Percentiles rank a stretch among this genome's conserved stretches.
These are phyloP conservation scores for Paramecium octaurelia DNA, from an alignment of 73 alveolate species.

Conservation along the genomic window DNA sequence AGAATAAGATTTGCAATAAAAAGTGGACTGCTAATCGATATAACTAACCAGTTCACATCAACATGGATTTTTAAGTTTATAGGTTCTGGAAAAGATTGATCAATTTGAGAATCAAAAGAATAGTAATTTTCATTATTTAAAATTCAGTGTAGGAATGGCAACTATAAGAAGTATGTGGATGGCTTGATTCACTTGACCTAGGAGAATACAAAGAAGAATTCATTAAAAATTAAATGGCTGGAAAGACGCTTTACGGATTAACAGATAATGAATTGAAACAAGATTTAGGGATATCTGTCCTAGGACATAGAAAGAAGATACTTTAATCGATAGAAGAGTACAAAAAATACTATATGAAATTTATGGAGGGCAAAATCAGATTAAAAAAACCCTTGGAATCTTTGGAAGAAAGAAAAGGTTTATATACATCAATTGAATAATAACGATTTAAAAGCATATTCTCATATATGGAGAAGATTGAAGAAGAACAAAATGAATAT, in stretches of 20 bases:
- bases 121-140: neutral
- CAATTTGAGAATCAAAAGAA: neutral
- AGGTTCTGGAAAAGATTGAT: slow-evolving; percentile 17
- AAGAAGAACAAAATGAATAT: neutral
- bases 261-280: slow-evolving; percentile 36
- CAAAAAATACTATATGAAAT: slow-evolving; percentile 39
- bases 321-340: neutral
- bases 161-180: neutral
- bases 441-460: slow-evolving; percentile 7
- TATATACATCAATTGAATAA: neutral
- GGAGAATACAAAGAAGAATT: neutral
- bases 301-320: slow-evolving; percentile 48
- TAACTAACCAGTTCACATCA: neutral
- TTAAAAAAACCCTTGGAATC: neutral
- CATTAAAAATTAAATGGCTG: slow-evolving; percentile 14
- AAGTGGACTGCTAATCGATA: neutral
- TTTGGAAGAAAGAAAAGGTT: slow-evolving; percentile 28
- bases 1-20: neutral
- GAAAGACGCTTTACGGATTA: neutral
- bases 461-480: slow-evolving; percentile 32
- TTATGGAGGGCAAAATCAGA: slow-evolving; percentile 5
- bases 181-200: neutral
- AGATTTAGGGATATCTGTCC: neutral
- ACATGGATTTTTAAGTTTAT: neutral
- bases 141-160: slow-evolving; percentile 35